Base-by-base conservation (phyloP, 1,139 yeast species). In the Hanseniaspora sp. region DNA sequence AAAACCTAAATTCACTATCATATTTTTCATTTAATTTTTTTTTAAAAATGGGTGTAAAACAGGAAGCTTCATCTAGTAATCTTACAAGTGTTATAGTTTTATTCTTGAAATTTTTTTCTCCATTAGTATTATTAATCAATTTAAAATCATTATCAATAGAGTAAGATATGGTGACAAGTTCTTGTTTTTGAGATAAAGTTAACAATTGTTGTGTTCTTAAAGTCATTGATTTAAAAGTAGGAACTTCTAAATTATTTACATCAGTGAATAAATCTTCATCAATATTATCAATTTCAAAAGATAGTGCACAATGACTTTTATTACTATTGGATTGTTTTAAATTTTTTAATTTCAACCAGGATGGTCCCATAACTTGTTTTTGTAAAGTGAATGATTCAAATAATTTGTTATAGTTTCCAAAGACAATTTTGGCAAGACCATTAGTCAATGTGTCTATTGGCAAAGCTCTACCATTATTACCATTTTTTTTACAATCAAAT, bases 341-440 rank as follows among this genome's bases (percentile, higher is more conserved):
- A 48, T 77, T 74, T 44, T 75, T 72, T 51, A 94, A 73, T 54
- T 83, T 83, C 54, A 92, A 72, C 98, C 98, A 92, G 65, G 98
- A 88, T 1, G 99, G 99, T 6, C 99, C 99, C 96, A 88, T 88
- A 44, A 92, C 75, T 60, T 83, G 82, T 61, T 86, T 77, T 65
- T 84, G 86, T 34, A 88, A 65, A 12, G 87, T 95, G 69, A 92
- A 87, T 13, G 87, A 77, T 69, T 92, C 98, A 68, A 92, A 88
- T 42, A 86, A 73, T 56, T 76, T 76, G 2, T 94, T 70, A 57
- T 75, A 78, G 5, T 87, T 74, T 48, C 98, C 98, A 70, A 90
- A 88, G 4, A 87, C 86, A 64, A 86, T 90, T 0, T 95, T 85
- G 54, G 78, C 81, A 56, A 96, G 95, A 58, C 78, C 79, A 9